Base-by-base conservation (phyloP, 805 yeast genomes). In the Teunomyces lycoperdinae region DNA sequence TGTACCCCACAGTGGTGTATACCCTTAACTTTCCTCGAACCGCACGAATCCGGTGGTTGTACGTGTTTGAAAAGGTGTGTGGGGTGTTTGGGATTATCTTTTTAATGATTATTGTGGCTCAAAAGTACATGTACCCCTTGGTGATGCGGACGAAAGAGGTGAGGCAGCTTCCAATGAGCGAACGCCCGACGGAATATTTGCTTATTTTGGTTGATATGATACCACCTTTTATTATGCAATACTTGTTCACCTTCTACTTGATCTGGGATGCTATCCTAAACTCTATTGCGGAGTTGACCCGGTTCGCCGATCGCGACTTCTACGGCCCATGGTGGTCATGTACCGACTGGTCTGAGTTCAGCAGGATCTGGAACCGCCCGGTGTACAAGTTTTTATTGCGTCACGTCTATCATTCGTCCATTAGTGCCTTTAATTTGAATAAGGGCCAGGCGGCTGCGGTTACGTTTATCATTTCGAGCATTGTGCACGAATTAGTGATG, bases 311-410 rank as follows among this genome's bases (percentile, higher is more conserved):
- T 63, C 80, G 99, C 44, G 87, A 87, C 55, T 94, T 94, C 66
- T 94, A 95, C 62, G 92, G 96, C 3, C 87, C 89, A 39, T 95
- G 99, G 99, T 94, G 99, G 99, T 89, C 91, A 57, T 87, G 95
- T 51, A 81, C 85, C 14, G 86, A 89, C 36, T 94, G 97, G 97
- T 87, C 87, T 48, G 91, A 91, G 62, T 94, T 88, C 64, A 85
- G 97, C 9, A 76, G 97, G 54, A 83, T 87, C 52, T 95, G 99
- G 99, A 94, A 94, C 63, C 79, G 80, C 8, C 97, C 98, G 0
- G 98, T 94, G 17, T 97, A 94, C 64, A 79, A 82, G 59, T 94
- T 94, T 56, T 70, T 94, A 50, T 71, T 91, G 40, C 79, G 98
- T 54, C 99, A 95, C 62, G 98, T 94, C 2, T 95, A 94, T 65